Evolutionary conservation across 805 yeast species (phyloP), one percentile per base, ranked within the genome.

Genomic region (Candida patagonica): DNA sequence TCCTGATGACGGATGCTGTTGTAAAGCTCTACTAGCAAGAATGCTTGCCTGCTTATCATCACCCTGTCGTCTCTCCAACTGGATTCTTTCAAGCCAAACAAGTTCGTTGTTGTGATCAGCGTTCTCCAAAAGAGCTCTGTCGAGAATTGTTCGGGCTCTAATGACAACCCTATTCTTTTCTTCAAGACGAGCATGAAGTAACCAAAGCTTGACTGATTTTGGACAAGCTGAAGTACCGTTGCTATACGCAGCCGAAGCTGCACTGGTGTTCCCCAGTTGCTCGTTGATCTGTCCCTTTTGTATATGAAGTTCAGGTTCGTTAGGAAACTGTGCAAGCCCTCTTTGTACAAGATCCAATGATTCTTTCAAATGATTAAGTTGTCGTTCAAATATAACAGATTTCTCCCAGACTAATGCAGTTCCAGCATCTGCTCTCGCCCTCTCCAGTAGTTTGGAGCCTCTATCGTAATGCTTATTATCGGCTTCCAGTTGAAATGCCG

Each of bases 141-240:
- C 96, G 17, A 87, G 59, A 1, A 71, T 64, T 0, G 95, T 77
- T 44, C 95, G 71, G 0, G 94, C 86, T 42, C 74, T 66, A 2
- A 78, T 69, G 1, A 65, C 43, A 2, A 67, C 63, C 1, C 65
- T 64, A 8, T 69, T 50, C 1, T 54, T 45, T 44, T 68, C 74
- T 45, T 77, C 81, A 2, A 73, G 39, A 2, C 54, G 47, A 0
- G 86, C 65, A 6, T 76, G 52, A 5, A 61, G 44, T 2, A 73
- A 55, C 88, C 94, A 84, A 6, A 87, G 44, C 2, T 54, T 42
- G 0, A 65, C 54, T 3, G 62, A 60, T 0, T 57, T 34, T 0
- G 80, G 74, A 36, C 78, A 62, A 1, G 47, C 51, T 41, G 69
- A 66, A 0, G 74, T 68, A 0, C 81, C 94, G 2, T 53, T 42